Evolutionary conservation across 2,329 filamentous ascomycete species (phyloP), one percentile per base, ranked within the genome.

Genomic region (Aspergillus brasiliensis): DNA sequence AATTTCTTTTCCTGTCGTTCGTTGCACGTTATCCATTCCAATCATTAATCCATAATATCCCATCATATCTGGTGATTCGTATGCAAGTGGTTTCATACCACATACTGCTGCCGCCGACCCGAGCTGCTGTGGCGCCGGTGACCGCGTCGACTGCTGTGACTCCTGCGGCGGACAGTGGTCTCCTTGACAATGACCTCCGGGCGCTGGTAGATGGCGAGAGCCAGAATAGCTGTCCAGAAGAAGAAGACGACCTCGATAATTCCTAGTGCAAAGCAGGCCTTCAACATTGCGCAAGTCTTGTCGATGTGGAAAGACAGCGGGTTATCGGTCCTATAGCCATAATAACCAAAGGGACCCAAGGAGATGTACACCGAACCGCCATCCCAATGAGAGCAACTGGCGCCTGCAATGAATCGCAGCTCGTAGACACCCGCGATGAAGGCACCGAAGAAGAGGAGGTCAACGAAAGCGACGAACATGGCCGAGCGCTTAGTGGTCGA

Each of bases 231-330:
- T 3, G 91, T 95, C 71, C 89, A 81, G 74, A 89, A 88, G 79
- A 96, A 97, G 73, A 93, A 88, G 65, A 95, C 80, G 66, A 82
- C 81, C 75, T 95, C 91, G 84, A 97, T 96, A 75, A 98, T 97
- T 51, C 86, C 92, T 67, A 97, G 88, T 2, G 92, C 94, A 78
- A 92, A 98, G 66, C 83, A 84, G 1, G 93, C 90, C 84, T 97
- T 98, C 71, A 97, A 86, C 91, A 97, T 95, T 52, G 89, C 86
- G 78, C 94, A 98, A 5, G 87, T 86, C 82, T 94, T 94, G 76
- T 91, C 83, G 38, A 88, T 76, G 56, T 83, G 76, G 42, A 88
- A 71, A 44, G 82, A 75, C 60, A 86, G 78, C 8, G 70, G 70
- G 58, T 77, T 82, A 54, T 77, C 78, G 51, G 81, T 81, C 34